Conservation (phyloP, 192 early-diverging fungal species). For the Linnemannia elongata region DNA sequence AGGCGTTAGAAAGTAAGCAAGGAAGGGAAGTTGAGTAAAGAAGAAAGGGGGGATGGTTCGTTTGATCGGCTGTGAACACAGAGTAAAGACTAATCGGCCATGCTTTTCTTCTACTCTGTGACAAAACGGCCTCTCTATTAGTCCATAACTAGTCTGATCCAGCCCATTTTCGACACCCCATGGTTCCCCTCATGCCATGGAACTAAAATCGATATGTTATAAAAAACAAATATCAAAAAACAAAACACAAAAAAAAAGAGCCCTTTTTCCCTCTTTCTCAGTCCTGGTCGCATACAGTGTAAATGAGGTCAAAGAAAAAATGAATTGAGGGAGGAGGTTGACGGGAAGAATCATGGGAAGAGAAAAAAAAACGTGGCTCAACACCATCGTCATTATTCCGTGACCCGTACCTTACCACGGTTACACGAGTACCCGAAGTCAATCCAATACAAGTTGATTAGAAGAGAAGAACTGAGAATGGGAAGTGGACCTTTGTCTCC, state of each 20-base stretch:
- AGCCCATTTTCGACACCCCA: not conserved
- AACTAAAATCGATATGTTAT: not conserved
- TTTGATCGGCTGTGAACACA: not conserved
- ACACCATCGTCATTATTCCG: not conserved
- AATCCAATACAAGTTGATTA: not conserved
- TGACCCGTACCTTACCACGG: not conserved
- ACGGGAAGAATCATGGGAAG: not conserved
- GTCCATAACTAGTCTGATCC: not conserved
- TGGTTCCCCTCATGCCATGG: not conserved
- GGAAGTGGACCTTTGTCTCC: not conserved
- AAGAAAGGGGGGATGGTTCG: not conserved
- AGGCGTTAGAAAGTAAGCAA: not conserved
- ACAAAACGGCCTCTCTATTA: not conserved
- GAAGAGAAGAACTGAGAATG: not conserved
- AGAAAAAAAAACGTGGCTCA: not conserved
- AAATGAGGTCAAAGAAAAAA: not conserved
- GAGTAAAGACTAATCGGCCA: no score
- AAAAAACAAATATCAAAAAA: no score
- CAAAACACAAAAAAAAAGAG: no score
- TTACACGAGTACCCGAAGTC: not conserved
- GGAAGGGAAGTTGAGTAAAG: not conserved
- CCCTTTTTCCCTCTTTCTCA: not conserved
- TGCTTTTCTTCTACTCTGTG: not conserved
- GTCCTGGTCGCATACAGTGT: not conserved
- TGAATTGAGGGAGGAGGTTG: not conserved